A percentile compares a stretch with the other conserved stretches of the same genome.
Conservation (phyloP, 805 yeast genomes). For the Groenewaldozyma salmanticensis region DNA sequence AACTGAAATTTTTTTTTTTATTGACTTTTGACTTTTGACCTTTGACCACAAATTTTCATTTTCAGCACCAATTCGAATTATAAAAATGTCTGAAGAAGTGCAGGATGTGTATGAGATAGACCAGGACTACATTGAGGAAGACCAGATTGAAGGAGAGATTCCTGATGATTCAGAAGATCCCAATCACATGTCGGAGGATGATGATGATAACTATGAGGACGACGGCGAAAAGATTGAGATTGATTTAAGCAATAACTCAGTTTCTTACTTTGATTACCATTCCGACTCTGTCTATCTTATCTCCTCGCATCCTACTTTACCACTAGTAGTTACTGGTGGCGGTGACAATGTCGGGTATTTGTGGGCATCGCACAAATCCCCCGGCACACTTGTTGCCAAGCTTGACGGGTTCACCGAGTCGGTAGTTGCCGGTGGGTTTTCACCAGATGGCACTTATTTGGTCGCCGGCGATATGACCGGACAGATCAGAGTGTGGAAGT, state of each 20-base stretch:
- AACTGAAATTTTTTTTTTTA: neutral
- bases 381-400: slow-evolving; percentile 71
- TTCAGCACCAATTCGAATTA: neutral
- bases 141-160: slow-evolving; percentile 22
- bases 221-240: slow-evolving; percentile 54
- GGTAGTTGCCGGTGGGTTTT: slow-evolving; percentile 74
- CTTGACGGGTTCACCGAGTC: slow-evolving; percentile 80
- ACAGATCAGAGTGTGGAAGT: slow-evolving; percentile 59
- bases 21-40: too few species aligned
- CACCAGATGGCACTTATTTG: slow-evolving; percentile 68
- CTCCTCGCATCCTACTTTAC: slow-evolving; percentile 75
- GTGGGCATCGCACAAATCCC: slow-evolving; percentile 69
- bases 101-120: slow-evolving; percentile 36
- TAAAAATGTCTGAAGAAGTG: too few species aligned
- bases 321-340: slow-evolving; percentile 84
- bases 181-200: slow-evolving; percentile 26
- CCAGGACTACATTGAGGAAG: slow-evolving; percentile 18
- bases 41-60: neutral
- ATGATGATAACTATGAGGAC: slow-evolving; percentile 25
- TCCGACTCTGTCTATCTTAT: slow-evolving; percentile 77
- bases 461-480: slow-evolving; percentile 96
- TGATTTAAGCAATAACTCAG: slow-evolving; percentile 83
- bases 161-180: slow-evolving; percentile 10
- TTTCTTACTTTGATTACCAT: slow-evolving; percentile 82
- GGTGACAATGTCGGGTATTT: slow-evolving; percentile 84